phyloP scores from a whole-genome alignment of 202 grass and related monocot genomes.

The Miscanthus sacchariflorus region DNA sequence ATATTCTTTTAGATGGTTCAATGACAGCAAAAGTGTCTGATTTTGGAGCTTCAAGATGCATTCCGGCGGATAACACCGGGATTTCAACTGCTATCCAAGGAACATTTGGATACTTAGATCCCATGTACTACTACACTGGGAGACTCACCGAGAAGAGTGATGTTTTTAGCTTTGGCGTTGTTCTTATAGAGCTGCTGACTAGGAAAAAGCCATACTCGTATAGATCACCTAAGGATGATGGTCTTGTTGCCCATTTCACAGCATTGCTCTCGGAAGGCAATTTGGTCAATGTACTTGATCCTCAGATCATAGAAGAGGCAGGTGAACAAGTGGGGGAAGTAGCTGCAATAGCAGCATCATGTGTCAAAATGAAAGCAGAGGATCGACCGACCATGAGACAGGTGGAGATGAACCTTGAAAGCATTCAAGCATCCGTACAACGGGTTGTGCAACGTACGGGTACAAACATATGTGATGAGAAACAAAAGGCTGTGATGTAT shows the following conservation, averaged over 20 bases:
- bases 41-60: slow-evolving; percentile 6
- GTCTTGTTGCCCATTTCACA: neutral
- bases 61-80: neutral
- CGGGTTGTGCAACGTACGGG: neutral
- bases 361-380: slow-evolving; percentile 7
- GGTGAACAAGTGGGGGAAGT: neutral
- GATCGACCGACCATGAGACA: slow-evolving; percentile 13
- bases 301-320: neutral
- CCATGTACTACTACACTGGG: slow-evolving; percentile 10
- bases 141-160: neutral
- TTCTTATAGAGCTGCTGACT: neutral
- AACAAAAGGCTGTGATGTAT: neutral
- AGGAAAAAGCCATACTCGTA: neutral
- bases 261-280: neutral
- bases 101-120: neutral
- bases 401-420: slow-evolving; percentile 10
- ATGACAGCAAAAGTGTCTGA: neutral
- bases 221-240: neutral
- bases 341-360: neutral
- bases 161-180: slow-evolving; percentile 8
- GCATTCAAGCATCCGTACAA: neutral
- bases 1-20: neutral
- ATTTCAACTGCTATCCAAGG: slow-evolving; percentile 12
- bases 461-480: neutral
- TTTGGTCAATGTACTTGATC: neutral